Evolutionary conservation across 106 monocot genomes (phyloP), one percentile per base, ranked within the genome.

Genomic region (Apostasia shenzhenica): DNA sequence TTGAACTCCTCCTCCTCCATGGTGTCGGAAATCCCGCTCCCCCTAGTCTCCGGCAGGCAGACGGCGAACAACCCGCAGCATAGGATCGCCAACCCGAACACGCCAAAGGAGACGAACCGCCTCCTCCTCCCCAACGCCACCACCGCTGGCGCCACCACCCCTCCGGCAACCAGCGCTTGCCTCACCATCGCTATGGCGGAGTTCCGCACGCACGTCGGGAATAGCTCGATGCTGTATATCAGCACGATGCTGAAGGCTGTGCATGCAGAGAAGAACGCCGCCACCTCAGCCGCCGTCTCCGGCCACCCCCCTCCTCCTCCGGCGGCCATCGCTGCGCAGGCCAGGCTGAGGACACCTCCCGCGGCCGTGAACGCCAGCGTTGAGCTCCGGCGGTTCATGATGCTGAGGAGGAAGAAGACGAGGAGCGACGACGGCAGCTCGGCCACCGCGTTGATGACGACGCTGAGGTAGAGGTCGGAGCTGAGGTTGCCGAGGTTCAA

Each of bases 161-260:
- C 77, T 1, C 83, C 83, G 5, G 79, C 11, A 38, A 76, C 71
- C 5, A 76, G n/a, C 5, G 79, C 83, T 58, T 79, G 83, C 73
- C 79, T 74, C 63, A 72, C 75, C 67, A 75, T 67, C 12, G 56
- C 48, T 12, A 79, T 54, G 5, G 83, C 79, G 8, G 79, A 68
- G 70, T 79, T 79, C 57, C 83, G 55, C 39, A 83, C 75, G 41
- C 75, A 68, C 11, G 75, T 83, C 12, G 79, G 75, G 42, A 83
- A 83, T 57, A 83, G 56, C 79, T 83, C 81, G 39, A 61, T 71
- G 66, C 59, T 56, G 66, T 72, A 76, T 40, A 76, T 67, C 41
- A 81, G 51, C 12, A 76, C 8, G 4, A 76, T n/a, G 54, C 67
- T 59, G 55, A 45, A 81, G 5, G 65, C 63, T 1, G 71, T 72